Percentiles rank a stretch among this genome's conserved stretches.
phyloP scores from a whole-genome alignment of 805 yeast species.

The Yarrowia keelungensis region DNA sequence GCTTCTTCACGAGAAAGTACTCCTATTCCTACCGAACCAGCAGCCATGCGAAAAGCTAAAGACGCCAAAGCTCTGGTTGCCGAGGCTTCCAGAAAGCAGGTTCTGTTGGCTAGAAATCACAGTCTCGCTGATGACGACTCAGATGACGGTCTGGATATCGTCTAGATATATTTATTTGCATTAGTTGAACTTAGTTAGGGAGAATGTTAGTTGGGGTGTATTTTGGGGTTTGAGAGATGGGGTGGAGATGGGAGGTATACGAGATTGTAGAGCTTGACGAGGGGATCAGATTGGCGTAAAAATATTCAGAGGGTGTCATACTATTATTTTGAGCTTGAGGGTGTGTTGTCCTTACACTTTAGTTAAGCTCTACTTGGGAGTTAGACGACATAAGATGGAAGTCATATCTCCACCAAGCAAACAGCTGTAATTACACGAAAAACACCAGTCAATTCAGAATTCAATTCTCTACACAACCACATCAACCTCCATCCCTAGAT shows the following conservation, averaged over 20 bases:
- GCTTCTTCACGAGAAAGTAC: neutral
- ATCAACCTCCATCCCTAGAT: constrained; percentile 2
- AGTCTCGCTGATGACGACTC: neutral
- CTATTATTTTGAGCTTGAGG: too few species aligned
- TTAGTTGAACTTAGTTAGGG: neutral
- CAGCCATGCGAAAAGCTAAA: neutral
- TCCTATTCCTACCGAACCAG: neutral
- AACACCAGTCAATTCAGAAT: neutral
- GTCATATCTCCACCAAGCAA: too few species aligned
- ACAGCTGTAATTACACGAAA: too few species aligned
- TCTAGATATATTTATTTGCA: neutral
- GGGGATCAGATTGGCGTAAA: too few species aligned
- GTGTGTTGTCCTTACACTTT: too few species aligned
- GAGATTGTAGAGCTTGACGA: too few species aligned
- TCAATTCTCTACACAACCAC: neutral
- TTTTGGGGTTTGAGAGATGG: too few species aligned
- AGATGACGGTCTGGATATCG: neutral
- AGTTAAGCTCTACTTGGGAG: too few species aligned
- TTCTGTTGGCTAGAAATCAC: neutral
- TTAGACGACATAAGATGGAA: too few species aligned
- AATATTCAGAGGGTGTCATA: too few species aligned
- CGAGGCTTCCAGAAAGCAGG: neutral
- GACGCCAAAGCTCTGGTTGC: neutral
- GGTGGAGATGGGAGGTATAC: too few species aligned
- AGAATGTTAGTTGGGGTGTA: too few species aligned